Conservation (phyloP, 2,329 filamentous ascomycete species). For the Trichoderma sp. region DNA sequence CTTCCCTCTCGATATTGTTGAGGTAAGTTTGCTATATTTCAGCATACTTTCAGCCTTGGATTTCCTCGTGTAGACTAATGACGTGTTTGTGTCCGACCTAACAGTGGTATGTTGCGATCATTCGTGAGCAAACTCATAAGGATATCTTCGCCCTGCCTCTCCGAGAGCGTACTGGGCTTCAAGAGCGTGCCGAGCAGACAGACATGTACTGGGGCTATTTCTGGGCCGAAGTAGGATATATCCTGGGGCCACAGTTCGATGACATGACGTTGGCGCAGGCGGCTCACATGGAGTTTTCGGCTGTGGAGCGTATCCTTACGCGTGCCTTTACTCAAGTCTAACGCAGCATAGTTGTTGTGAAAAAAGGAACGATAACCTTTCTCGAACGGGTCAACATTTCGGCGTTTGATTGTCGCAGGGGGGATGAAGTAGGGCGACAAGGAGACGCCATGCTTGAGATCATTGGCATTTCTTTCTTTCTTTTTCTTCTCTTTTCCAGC, state of each 20-base stretch:
- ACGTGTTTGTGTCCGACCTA: not conserved
- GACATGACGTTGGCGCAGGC: slow-evolving; percentile 47
- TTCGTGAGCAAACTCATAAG: slow-evolving; percentile 51
- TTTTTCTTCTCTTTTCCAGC: not conserved
- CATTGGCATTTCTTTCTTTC: not conserved
- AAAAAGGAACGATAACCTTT: not conserved
- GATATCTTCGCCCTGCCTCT: slow-evolving; percentile 41
- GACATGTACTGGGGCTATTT: slow-evolving; percentile 53
- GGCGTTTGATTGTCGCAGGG: not conserved
- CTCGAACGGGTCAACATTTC: not conserved
- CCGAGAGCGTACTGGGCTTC: slow-evolving; percentile 33
- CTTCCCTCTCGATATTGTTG: slow-evolving; percentile 50
- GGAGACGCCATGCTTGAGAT: not conserved
- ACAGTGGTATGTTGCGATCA: slow-evolving; percentile 56
- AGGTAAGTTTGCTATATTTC: slow-evolving; percentile 40
- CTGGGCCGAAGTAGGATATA: slow-evolving; percentile 47
- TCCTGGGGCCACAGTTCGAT: slow-evolving; percentile 43
- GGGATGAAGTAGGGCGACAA: not conserved
- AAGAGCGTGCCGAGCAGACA: slow-evolving; percentile 37
- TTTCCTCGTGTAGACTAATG: not conserved
- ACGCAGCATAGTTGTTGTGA: not conserved
- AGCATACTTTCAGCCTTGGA: not conserved
- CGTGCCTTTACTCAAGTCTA: slow-evolving; percentile 35
- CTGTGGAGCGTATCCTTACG: slow-evolving; percentile 49
- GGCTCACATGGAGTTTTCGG: slow-evolving; percentile 45